Base-by-base conservation (phyloP, 2,329 filamentous ascomycete species). In the Colletotrichum echinochloae region DNA sequence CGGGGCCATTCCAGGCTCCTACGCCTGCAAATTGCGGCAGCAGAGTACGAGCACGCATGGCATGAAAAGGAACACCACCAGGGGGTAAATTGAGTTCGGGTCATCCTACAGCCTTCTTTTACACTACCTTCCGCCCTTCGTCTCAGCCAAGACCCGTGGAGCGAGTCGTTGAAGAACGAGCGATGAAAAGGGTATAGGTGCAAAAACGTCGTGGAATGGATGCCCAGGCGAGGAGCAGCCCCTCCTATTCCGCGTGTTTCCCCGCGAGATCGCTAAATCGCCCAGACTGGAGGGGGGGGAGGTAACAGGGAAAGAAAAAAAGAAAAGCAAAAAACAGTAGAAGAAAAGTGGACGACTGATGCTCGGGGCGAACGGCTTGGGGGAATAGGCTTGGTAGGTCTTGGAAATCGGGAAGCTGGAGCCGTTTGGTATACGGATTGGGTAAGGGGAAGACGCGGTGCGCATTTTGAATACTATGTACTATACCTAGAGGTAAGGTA, bases 211-310 rank as follows among this genome's bases (percentile, higher is more conserved):
- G 56, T 66, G 37, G 64, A 23, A 66, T 61, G 48, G 48, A 55
- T 37, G n/a, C 30, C 57, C 62, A 20, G 41, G 33, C 18, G 52
- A 49, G 18, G 46, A 60, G 30, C 55, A 14, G 11, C 56, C 37
- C 41, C 20, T n/a, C 7, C 41, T 35, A 51, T 52, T 30, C 37
- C 48, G 37, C 44, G n/a, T 37, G 57, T 12, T 37, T 55, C 64
- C 64, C 64, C 56, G 48, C 64, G 44, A 66, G 56, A 54, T 61
- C 48, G 48, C 37, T 49, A 33, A 56, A 54, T 30, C 37, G 57
- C 30, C 54, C 54, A 65, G 54, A 23, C 41, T 12, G 30, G n/a
- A 23, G 8, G 41, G 8, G 41, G 7, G 7, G 20, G n/a, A n/a
- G n/a, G n/a, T n/a, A n/a, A n/a, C 30, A 5, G 30, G 30, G 30